Percentiles rank a stretch among this genome's conserved stretches.
These are phyloP conservation scores for Dysphania ambrosioides DNA, from an alignment of 148 eudicot genomes.

Conservation along the genomic window DNA sequence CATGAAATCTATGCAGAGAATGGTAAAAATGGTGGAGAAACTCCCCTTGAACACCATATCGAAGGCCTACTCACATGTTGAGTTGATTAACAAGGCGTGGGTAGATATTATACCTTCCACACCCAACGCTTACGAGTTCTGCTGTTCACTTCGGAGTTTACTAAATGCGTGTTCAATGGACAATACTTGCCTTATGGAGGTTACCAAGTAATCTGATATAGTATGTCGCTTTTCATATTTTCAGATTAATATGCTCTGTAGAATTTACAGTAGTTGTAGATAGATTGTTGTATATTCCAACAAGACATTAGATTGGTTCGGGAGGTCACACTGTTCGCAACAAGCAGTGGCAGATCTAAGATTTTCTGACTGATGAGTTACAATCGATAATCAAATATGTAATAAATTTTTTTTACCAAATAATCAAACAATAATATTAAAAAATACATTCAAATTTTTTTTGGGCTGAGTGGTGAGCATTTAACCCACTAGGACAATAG, in stretches of 20 bases:
- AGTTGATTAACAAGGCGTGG: constrained; percentile 73
- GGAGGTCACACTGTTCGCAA: too few relatives aligned
- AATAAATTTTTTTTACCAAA: too few relatives aligned
- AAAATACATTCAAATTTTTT: too few relatives aligned
- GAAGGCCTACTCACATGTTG: constrained; percentile 46
- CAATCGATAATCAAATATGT: too few relatives aligned
- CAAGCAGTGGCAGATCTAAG: too few relatives aligned
- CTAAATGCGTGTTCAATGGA: constrained; percentile 39
- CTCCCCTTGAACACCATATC: constrained; percentile 39
- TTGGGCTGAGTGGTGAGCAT: too few relatives aligned
- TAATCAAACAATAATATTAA: too few relatives aligned
- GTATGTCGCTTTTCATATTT: background rate
- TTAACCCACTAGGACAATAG: too few relatives aligned
- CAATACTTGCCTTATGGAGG: constrained; percentile 57
- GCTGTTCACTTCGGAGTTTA: constrained; percentile 53
- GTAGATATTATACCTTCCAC: constrained; percentile 54
- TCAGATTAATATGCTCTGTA: background rate
- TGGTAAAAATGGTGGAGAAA: constrained; percentile 44
- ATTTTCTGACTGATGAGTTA: too few relatives aligned
- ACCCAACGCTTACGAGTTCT: constrained; percentile 70
- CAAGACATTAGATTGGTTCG: too few relatives aligned
- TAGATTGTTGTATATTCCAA: background rate
- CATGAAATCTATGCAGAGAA: constrained; percentile 40
- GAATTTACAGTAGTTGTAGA: background rate
- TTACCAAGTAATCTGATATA: constrained; percentile 30